Evolutionary conservation across 129 eudicot species (phyloP).

Genomic region (Ambrosia trifida): DNA sequence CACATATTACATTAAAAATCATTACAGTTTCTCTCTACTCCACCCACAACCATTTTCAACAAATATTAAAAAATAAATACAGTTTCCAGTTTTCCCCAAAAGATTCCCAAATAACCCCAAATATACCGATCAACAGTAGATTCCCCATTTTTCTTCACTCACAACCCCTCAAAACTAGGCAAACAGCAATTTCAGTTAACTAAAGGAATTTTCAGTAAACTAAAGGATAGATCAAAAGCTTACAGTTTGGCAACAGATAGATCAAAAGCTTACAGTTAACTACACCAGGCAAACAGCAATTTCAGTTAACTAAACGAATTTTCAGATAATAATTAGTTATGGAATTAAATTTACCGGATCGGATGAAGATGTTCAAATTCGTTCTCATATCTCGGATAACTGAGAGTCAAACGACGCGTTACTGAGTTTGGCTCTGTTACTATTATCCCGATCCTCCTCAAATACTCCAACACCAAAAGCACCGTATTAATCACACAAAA

Average conservation of each 20-base stretch:
- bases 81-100: too few species aligned
- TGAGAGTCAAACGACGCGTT: background rate
- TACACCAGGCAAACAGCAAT: background rate
- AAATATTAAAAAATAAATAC: too few species aligned
- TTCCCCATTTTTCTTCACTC: too few species aligned
- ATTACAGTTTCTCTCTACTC: too few species aligned
- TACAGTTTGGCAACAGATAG: background rate
- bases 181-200: too few species aligned
- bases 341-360: slow-evolving; percentile 25
- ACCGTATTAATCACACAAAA: slow-evolving; percentile 69
- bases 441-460: slow-evolving; percentile 41
- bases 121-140: too few species aligned
- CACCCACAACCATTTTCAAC: too few species aligned
- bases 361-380: background rate
- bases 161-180: too few species aligned
- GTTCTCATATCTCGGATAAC: background rate
- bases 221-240: too few species aligned
- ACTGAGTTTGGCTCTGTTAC: background rate
- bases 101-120: too few species aligned
- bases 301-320: background rate
- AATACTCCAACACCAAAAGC: slow-evolving; percentile 61
- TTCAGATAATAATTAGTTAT: background rate
- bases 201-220: too few species aligned
- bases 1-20: too few species aligned
- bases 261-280: background rate